Percentiles rank a stretch among this genome's conserved stretches.
Evolutionary conservation across 169 alveolate species (phyloP).

Genomic region (Toxoplasma gondii): DNA sequence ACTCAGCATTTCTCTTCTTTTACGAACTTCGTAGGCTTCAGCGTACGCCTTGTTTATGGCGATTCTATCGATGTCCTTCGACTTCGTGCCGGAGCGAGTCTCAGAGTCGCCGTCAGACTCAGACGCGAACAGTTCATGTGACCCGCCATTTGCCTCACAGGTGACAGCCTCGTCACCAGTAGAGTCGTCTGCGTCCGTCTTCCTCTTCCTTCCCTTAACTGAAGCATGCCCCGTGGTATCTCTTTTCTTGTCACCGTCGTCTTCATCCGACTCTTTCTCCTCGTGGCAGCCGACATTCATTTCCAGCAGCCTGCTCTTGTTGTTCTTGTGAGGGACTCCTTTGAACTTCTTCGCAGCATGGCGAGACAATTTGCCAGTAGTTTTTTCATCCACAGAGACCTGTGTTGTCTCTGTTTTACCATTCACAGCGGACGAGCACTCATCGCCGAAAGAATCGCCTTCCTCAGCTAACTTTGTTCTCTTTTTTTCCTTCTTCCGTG

Average conservation of each 20-base stretch:
- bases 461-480: background rate
- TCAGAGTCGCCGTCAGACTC: background rate
- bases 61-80: background rate
- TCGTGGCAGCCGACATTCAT: too few species aligned
- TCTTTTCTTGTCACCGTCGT: background rate
- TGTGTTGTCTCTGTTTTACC: too few species aligned
- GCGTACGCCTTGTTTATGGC: conserved; percentile 47
- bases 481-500: background rate
- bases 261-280: background rate
- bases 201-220: background rate
- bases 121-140: background rate
- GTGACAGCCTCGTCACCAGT: background rate
- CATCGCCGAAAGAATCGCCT: background rate
- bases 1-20: conserved; percentile 17
- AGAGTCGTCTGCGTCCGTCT: background rate
- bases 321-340: background rate
- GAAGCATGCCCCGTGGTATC: background rate
- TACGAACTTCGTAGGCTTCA: conserved; percentile 47
- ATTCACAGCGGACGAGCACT: too few species aligned
- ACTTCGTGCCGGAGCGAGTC: background rate
- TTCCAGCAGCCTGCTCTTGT: too few species aligned
- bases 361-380: background rate
- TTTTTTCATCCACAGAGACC: background rate
- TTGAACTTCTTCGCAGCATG: background rate
- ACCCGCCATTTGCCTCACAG: background rate